These are phyloP conservation scores for Cutaneotrichosporon mucoides DNA, from an alignment of 1,284 basidiomycete genomes.

Conservation along the genomic window DNA sequence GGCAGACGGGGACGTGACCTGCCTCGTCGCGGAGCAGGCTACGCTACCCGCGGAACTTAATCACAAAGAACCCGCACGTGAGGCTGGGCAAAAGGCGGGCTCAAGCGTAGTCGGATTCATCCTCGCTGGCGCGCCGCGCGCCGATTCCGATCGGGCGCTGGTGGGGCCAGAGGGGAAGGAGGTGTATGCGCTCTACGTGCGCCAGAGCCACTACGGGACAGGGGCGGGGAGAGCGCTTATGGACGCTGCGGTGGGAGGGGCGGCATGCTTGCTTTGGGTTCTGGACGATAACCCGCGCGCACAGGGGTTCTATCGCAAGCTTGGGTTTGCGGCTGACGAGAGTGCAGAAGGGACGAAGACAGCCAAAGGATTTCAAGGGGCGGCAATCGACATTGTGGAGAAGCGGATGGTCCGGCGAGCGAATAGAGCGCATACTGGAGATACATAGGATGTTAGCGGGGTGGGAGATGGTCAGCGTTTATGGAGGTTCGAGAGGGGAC, in stretches of 20 bases:
- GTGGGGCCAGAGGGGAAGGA: background rate
- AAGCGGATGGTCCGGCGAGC: constrained; percentile 17
- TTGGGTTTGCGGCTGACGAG: background rate
- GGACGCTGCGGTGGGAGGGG: background rate
- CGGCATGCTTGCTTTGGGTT: background rate
- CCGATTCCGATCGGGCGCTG: background rate
- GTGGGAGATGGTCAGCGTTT: too few species aligned
- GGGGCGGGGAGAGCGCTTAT: background rate
- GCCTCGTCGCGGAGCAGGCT: background rate
- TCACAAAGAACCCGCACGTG: too few species aligned
- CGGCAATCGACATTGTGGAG: too few species aligned
- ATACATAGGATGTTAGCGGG: too few species aligned
- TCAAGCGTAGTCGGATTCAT: background rate
- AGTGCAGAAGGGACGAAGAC: background rate
- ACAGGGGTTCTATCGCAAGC: background rate
- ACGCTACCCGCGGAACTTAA: too few species aligned
- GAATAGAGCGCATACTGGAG: too few species aligned
- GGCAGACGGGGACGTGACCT: background rate
- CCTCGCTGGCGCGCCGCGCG: background rate
- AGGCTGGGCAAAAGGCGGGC: too few species aligned
- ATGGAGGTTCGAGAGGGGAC: too few species aligned
- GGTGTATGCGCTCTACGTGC: constrained; percentile 1
- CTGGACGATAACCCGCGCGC: constrained; percentile 1
- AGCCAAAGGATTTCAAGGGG: background rate
- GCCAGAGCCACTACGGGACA: background rate